phyloP scores from a whole-genome alignment of 768 basidiomycete species.

The Amanita subjunquillea region DNA sequence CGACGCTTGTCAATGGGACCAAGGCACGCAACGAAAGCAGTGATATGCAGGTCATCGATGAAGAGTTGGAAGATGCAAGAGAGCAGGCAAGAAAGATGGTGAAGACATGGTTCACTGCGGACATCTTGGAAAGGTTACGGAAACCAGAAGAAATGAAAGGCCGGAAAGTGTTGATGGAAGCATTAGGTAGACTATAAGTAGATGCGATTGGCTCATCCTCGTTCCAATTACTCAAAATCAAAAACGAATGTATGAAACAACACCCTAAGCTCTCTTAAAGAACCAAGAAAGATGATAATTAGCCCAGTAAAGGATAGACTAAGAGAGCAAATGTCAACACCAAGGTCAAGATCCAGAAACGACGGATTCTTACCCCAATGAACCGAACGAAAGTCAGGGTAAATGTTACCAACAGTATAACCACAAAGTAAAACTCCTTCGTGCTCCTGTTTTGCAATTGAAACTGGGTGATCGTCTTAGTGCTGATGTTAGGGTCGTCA shows the following conservation, averaged over 20 bases:
- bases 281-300: background rate
- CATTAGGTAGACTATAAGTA: constrained; percentile 16
- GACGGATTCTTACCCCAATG: constrained; percentile 43
- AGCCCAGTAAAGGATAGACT: background rate
- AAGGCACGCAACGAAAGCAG: background rate
- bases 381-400: constrained; percentile 63
- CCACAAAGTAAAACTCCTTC: constrained; percentile 51
- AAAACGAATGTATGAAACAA: background rate
- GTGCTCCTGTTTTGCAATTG: constrained; percentile 25
- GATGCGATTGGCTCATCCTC: too few relatives aligned
- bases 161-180: constrained; percentile 58
- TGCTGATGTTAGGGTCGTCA: constrained; percentile 6
- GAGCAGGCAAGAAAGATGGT: constrained; percentile 29
- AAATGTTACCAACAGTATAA: constrained; percentile 78
- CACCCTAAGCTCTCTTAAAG: background rate
- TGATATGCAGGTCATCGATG: constrained; percentile 1
- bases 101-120: constrained; percentile 47
- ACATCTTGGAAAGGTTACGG: constrained; percentile 37
- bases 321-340: background rate
- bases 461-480: background rate
- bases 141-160: constrained; percentile 52
- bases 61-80: constrained; percentile 20
- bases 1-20: constrained; percentile 31
- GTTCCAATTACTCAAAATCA: background rate
- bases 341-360: background rate